Conservation (phyloP, 805 yeast species). For the Yarrowia sp. region DNA sequence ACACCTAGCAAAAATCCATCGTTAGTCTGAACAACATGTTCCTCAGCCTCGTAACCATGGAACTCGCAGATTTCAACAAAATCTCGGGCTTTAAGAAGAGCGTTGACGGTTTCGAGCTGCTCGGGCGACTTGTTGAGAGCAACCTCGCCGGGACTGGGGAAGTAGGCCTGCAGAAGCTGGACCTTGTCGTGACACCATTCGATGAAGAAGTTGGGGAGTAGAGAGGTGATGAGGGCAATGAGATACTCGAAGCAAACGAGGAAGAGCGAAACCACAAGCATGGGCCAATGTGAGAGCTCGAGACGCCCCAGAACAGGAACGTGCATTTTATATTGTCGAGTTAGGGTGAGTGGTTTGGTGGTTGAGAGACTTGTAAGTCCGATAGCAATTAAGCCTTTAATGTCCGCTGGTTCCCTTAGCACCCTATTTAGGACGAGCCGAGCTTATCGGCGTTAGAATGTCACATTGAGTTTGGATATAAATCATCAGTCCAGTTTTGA, state of each 20-base stretch:
- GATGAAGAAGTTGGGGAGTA: conserved; percentile 37
- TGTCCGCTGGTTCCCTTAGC: neutral
- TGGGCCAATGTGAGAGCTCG: conserved; percentile 38
- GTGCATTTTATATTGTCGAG: neutral
- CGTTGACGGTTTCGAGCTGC: conserved; percentile 17
- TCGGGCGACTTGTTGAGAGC: conserved; percentile 17
- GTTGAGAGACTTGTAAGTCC: neutral
- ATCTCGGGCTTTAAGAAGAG: conserved; percentile 12
- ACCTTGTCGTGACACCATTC: conserved; percentile 32
- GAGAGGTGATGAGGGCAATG: conserved; percentile 35
- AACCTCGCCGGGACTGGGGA: conserved; percentile 13
- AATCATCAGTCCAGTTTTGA: neutral
- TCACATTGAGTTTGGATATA: neutral
- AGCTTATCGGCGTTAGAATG: conserved; percentile 1
- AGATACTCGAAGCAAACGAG: conserved; percentile 37
- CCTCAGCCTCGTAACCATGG: conserved; percentile 70
- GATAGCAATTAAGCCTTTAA: neutral
- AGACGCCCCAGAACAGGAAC: conserved; percentile 39
- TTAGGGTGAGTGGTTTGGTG: neutral
- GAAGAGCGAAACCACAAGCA: conserved; percentile 37
- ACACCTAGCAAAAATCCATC: conserved; percentile 76
- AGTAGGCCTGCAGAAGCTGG: conserved; percentile 8
- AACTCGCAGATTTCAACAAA: conserved; percentile 65
- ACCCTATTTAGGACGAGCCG: neutral
- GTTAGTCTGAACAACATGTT: conserved; percentile 69